Base-by-base conservation (phyloP, 345 rosid genomes). In the Cardiospermum halicacabum region DNA sequence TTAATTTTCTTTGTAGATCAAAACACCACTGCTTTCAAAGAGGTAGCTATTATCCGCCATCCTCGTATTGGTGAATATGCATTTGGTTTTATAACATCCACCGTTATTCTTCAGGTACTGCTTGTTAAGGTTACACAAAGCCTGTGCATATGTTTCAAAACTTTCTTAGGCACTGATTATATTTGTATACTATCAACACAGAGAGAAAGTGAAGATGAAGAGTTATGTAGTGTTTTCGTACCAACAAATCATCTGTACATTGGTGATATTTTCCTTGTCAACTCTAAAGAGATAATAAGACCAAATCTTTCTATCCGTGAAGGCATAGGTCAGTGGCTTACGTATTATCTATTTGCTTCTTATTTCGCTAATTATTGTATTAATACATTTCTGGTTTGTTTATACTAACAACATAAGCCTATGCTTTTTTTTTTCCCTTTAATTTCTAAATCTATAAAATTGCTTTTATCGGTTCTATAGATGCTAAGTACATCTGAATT, bases 41-140 rank as follows among this genome's bases (percentile, higher is more conserved):
- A 92, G 80, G 96, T 92, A 30, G 98, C 98, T 27, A 92, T 92
- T 48, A 89, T 92, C 47, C 81, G 89, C 30, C 98, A 92, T 74
- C 98, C 98, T 48, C 96, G 96, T 66, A 69, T 87, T 73, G 98
- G 96, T 24, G 98, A 92, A 84, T 92, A 89, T 69, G 98, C 96
- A 11, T 92, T 92, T 80, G 96, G 98, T 58, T 89, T 92, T 60
- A 92, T 92, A 72, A 89, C 98, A 73, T 89, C 96, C 16, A 82
- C 98, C 11, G 88, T 89, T 56, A 71, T 73, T 70, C 96, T 89
- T 69, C 96, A 92, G 91, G 98, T 89, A 70, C 25, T 32, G 21
- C 3, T 19, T n/a, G 67, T 13, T 16, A 22, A 9, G 3, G 45
- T 13, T 19, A 27, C 11, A 32, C 37, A n/a, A 34, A 26, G 18